Base-by-base conservation (phyloP, 306 rosid genomes). In the Lathyrus aphaca region DNA sequence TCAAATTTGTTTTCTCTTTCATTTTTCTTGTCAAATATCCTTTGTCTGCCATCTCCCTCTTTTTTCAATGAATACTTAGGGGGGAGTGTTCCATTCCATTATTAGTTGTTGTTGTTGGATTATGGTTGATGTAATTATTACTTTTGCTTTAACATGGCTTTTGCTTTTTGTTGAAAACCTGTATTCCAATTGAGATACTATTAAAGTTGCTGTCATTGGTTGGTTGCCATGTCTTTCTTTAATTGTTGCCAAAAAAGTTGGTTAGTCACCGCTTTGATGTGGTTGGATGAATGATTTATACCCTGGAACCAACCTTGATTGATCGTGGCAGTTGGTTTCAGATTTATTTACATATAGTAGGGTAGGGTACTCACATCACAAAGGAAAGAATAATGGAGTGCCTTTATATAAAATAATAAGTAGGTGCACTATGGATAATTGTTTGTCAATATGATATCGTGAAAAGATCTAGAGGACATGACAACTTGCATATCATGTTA, bases 51-150 rank as follows among this genome's bases (percentile, higher is more conserved):
- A 17, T 66, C 15, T 37, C 48, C 40, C 44, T 40, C 23, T 78
- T 32, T 29, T 62, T 69, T 66, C 54, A 66, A 67, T 67, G 51
- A 59, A 54, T 70, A 71, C 81, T 19, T 67, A 30, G 59, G 73
- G 75, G 72, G 83, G 68, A 78, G 79, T 75, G 80, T 71, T 84
- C 67, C 80, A 60, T 51, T 51, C 30, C 57, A 51, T 51, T 19
- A 51, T 79, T 71, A 77, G 79, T 66, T 43, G 51, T 69, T 83
- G 82, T 69, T 80, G 82, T 75, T 83, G 85, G 72, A 65, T 69
- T 73, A 59, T 71, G 83, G 83, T 77, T 77, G 84, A 73, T 81
- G 88, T 84, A 84, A 80, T 85, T 79, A 81, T 79, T 76, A 73
- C 76, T 43, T 75, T 54, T 73, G 84, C 86, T 81, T 68, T 63